phyloP scores from a whole-genome alignment of 2,329 filamentous ascomycete species.

The Byssoonygena ceratinophila region DNA sequence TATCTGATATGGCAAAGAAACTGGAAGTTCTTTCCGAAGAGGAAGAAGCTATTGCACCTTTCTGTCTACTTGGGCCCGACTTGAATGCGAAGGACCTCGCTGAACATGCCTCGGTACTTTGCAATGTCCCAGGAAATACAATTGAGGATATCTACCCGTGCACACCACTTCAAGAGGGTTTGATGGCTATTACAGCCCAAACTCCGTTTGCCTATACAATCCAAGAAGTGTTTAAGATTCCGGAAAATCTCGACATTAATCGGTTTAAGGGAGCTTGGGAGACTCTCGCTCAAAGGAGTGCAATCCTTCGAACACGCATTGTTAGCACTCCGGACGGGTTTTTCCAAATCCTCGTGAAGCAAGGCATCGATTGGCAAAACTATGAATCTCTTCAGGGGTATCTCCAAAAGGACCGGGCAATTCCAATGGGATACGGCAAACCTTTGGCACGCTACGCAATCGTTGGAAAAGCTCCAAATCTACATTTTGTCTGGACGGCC shows the following conservation, averaged over 20 bases:
- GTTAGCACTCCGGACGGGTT: conserved; percentile 19
- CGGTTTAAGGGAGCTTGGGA: conserved; percentile 33
- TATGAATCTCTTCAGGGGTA: conserved; percentile 26
- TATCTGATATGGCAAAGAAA: not conserved
- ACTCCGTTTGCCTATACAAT: conserved; percentile 23
- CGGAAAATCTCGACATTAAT: conserved; percentile 6
- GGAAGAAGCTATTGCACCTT: not conserved
- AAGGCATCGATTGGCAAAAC: not conserved
- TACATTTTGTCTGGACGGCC: conserved; percentile 24
- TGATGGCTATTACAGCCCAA: conserved; percentile 31
- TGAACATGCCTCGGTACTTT: not conserved
- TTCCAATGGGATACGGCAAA: conserved; percentile 18
- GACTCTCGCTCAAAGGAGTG: conserved; percentile 24
- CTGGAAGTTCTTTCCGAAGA: not conserved
- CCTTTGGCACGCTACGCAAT: conserved; percentile 19
- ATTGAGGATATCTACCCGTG: conserved; percentile 32
- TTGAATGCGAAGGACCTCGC: no score
- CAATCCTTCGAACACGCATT: conserved; percentile 34
- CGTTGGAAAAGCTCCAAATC: not conserved
- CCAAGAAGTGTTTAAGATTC: conserved; percentile 26
- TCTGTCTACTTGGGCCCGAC: not conserved
- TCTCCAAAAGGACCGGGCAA: not conserved
- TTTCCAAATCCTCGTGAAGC: not conserved
- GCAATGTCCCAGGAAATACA: not conserved
- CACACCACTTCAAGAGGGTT: conserved; percentile 33